Base-by-base conservation (phyloP, 805 yeast species). In the Peterozyma toletana region DNA sequence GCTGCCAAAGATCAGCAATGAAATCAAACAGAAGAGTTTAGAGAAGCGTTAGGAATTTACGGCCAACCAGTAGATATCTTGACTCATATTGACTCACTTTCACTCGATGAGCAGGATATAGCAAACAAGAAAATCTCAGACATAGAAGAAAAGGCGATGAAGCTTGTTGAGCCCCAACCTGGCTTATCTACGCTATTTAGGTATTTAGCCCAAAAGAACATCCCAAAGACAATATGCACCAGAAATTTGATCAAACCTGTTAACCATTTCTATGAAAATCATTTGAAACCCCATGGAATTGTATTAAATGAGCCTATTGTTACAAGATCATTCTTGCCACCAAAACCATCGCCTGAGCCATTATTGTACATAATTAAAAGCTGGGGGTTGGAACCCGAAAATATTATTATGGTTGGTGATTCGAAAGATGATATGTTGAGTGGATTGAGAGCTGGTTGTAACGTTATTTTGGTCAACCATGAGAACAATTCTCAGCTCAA, bases 361-460 rank as follows among this genome's bases (percentile, higher is more conserved):
- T 55, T 83, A 35, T 55, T 75, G 16, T 75, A 78, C 49, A 80
- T 83, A 18, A 75, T 81, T 2, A 47, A 63, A 34, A 41, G 52
- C 3, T 76, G 84, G 80, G 67, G 65, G 1, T 40, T 73, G 14
- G 51, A 58, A 1, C 76, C 84, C 0, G 50, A 58, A 14, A 64
- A 73, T 35, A 48, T 82, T 30, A 55, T 81, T 5, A 83, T 83
- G 89, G 83, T 83, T 13, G 90, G 90, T 11, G 89, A 83, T 55
- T 82, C 88, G 0, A 58, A 67, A 35, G 89, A 83, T 58, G 90
- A 83, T 53, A 77, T 83, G 79, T 60, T 53, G 36, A 76, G 85
- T 30, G 89, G 87, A 3, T 56, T 67, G 30, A 51, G 63, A n/a
- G 88, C 89, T 1, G 88, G 88, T 0, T 73, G 76, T 37, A 63